phyloP scores from a whole-genome alignment of 345 rosid species.

The Linum lewisii region DNA sequence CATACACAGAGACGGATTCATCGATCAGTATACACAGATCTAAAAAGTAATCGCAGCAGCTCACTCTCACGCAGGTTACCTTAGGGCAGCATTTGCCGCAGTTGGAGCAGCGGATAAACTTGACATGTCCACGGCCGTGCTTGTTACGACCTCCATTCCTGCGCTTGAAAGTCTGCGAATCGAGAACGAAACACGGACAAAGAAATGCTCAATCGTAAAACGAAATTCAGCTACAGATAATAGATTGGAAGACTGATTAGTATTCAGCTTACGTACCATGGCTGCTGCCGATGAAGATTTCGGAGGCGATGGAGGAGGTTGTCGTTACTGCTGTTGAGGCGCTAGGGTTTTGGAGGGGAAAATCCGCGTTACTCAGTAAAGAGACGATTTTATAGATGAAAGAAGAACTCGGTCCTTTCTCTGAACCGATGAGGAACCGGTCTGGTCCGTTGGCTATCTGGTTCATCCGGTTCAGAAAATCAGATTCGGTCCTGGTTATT shows the following conservation, averaged over 20 bases:
- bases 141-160: slow-evolving; percentile 94
- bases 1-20: neutral
- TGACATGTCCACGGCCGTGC: slow-evolving; percentile 91
- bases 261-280: neutral
- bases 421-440: no score
- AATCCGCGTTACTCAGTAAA: neutral
- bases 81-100: slow-evolving; percentile 96
- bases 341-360: neutral
- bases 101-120: slow-evolving; percentile 84
- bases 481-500: no score
- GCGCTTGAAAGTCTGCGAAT: slow-evolving; percentile 73
- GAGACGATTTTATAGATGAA: no score
- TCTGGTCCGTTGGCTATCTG: no score
- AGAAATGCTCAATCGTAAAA: neutral
- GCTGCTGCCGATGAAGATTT: neutral
- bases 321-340: neutral
- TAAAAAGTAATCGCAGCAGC: neutral
- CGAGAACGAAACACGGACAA: neutral
- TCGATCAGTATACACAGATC: neutral
- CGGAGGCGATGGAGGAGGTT: neutral
- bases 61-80: slow-evolving; percentile 20
- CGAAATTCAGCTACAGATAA: neutral
- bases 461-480: no score
- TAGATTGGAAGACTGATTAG: neutral
- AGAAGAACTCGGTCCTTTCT: neutral